Evolutionary conservation across 2,329 filamentous ascomycete genomes (phyloP).

Genomic region (Colletotrichum chlorophyti): DNA sequence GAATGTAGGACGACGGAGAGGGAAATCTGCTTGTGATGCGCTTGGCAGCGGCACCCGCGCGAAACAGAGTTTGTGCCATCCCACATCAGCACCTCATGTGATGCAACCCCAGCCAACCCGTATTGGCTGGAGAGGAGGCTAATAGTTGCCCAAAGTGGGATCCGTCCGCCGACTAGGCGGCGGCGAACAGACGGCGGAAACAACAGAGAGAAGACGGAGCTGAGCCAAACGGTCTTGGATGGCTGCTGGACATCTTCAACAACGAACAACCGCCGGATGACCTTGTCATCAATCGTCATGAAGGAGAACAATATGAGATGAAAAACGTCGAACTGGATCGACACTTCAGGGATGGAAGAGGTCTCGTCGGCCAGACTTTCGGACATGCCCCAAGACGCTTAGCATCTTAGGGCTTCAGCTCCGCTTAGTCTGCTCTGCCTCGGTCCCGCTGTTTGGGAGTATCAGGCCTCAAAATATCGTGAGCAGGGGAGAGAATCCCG

Average conservation of each 20-base stretch:
- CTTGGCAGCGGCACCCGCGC: constrained; percentile 29
- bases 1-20: constrained; percentile 19
- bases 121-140: constrained; percentile 14
- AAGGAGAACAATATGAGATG: too few species aligned
- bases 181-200: neutral
- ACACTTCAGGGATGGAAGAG: constrained; percentile 7
- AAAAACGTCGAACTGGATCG: neutral
- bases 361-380: constrained; percentile 10
- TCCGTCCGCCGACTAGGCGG: constrained; percentile 16
- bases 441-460: neutral
- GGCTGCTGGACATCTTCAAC: neutral
- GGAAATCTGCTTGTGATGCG: constrained; percentile 25
- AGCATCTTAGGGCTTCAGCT: too few species aligned
- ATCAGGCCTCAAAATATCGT: constrained; percentile 11
- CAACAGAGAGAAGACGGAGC: neutral
- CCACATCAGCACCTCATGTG: constrained; percentile 19
- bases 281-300: constrained; percentile 12
- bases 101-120: constrained; percentile 10
- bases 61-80: constrained; percentile 24
- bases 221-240: neutral
- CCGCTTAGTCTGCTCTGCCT: too few species aligned
- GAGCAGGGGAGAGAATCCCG: neutral
- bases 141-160: neutral
- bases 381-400: neutral
- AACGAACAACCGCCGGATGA: constrained; percentile 4